Conservation (phyloP, 2,329 filamentous ascomycete species). For the Seiridium unicorne region DNA sequence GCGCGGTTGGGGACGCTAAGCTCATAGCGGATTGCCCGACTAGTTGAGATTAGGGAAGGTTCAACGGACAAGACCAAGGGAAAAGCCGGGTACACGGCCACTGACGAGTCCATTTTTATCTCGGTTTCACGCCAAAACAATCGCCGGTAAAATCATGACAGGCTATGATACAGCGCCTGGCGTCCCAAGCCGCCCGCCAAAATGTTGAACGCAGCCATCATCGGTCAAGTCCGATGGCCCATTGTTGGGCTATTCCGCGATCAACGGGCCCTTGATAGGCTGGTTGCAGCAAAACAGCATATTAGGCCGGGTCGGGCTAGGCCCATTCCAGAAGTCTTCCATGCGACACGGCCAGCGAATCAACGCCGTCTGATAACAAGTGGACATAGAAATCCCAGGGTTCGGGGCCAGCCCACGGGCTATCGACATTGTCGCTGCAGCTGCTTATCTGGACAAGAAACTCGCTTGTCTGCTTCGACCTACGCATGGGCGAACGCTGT, state of each 20-base stretch:
- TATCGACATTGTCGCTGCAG: background rate
- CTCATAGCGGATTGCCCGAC: background rate
- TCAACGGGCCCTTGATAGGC: background rate
- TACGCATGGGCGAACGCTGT: background rate
- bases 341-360: background rate
- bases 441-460: background rate
- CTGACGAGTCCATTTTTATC: background rate
- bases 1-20: background rate
- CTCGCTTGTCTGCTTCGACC: background rate
- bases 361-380: constrained; percentile 2
- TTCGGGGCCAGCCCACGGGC: background rate
- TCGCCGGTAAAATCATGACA: background rate
- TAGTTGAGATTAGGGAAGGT: background rate
- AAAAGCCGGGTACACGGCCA: background rate
- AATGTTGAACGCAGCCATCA: background rate
- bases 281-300: background rate
- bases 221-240: background rate
- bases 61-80: background rate
- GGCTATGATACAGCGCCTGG: background rate
- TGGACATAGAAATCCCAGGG: background rate
- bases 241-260: background rate
- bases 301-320: background rate
- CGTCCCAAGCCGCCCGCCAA: background rate
- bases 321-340: background rate
- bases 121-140: background rate